Conservation (phyloP, 2,329 filamentous ascomycete species). For the Paraconiothyrium brasiliense region DNA sequence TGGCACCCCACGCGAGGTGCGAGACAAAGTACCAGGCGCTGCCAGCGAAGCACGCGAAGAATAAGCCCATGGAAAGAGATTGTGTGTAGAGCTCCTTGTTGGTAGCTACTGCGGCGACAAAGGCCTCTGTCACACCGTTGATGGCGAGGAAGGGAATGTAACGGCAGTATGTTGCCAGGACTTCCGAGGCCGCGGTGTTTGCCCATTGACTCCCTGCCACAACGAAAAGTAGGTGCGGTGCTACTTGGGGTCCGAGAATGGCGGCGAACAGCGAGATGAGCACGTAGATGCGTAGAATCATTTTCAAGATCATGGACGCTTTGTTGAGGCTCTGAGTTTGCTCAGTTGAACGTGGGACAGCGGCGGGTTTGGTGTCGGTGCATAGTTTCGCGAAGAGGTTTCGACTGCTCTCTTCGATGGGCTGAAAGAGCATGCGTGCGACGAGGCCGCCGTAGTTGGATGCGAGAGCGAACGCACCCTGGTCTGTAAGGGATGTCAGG, state of each 20-base stretch:
- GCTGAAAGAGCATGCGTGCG: constrained; percentile 90
- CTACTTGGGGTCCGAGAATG: constrained; percentile 77
- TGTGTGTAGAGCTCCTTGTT: constrained; percentile 79
- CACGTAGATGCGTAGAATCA: constrained; percentile 76
- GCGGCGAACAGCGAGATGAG: constrained; percentile 76
- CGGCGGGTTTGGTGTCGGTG: constrained; percentile 45
- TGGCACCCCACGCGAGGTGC: constrained; percentile 75
- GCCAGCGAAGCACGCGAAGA: constrained; percentile 78
- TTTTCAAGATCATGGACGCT: constrained; percentile 64
- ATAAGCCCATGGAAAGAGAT: constrained; percentile 83
- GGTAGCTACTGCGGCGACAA: constrained; percentile 86
- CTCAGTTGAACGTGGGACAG: constrained; percentile 17
- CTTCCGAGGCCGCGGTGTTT: constrained; percentile 73
- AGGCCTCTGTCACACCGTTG: constrained; percentile 91
- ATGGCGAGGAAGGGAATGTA: constrained; percentile 92
- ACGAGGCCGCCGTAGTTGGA: constrained; percentile 91
- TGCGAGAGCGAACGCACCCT: constrained; percentile 91
- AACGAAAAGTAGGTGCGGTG: constrained; percentile 76
- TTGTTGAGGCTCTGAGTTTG: constrained; percentile 44
- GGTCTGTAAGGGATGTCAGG: constrained; percentile 78
- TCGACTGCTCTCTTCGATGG: constrained; percentile 91
- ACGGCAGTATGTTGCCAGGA: constrained; percentile 84
- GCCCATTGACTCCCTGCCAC: constrained; percentile 83
- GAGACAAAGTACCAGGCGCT: constrained; percentile 79
- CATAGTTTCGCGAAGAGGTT: constrained; percentile 88